Evolutionary conservation across 1,284 basidiomycete genomes (phyloP).

Genomic region (Laetiporus sulphureus): DNA sequence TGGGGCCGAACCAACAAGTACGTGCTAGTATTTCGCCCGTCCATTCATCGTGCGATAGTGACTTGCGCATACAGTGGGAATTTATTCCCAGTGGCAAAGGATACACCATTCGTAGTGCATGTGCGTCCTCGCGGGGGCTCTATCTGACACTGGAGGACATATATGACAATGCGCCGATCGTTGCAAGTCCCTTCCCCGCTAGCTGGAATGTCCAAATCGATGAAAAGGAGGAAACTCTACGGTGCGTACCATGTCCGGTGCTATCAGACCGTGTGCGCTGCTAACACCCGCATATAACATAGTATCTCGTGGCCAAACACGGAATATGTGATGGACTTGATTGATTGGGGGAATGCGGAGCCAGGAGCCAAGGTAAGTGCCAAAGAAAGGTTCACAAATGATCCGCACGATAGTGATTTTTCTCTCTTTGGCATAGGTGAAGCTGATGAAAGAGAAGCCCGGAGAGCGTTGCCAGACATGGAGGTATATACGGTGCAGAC

Average conservation of each 20-base stretch:
- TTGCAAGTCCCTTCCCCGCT: constrained; percentile 26
- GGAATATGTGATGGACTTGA: constrained; percentile 18
- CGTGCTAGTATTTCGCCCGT: constrained; percentile 4
- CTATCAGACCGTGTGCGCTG: neutral
- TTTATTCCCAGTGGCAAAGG: constrained; percentile 31
- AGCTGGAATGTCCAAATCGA: constrained; percentile 18
- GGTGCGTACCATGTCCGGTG: constrained; percentile 8
- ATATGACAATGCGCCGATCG: constrained; percentile 25
- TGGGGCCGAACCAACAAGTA: constrained; percentile 44
- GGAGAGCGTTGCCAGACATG: constrained; percentile 18
- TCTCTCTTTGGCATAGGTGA: too few species aligned
- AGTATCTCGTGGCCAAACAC: constrained; percentile 23
- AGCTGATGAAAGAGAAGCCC: constrained; percentile 13
- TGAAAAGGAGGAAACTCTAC: constrained; percentile 15
- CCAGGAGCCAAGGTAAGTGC: constrained; percentile 19
- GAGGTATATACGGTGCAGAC: constrained; percentile 17
- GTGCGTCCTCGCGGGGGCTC: constrained; percentile 20
- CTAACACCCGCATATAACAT: too few species aligned
- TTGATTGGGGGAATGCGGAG: constrained; percentile 15
- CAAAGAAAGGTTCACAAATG: too few species aligned
- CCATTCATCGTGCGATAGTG: neutral
- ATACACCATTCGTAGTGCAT: constrained; percentile 37
- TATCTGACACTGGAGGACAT: constrained; percentile 37
- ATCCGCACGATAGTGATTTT: too few species aligned
- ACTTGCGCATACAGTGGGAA: constrained; percentile 40